Evolutionary conservation across 495 filamentous ascomycete species (phyloP), one percentile per base, ranked within the genome.

Genomic region (Baudoinia panamericana): DNA sequence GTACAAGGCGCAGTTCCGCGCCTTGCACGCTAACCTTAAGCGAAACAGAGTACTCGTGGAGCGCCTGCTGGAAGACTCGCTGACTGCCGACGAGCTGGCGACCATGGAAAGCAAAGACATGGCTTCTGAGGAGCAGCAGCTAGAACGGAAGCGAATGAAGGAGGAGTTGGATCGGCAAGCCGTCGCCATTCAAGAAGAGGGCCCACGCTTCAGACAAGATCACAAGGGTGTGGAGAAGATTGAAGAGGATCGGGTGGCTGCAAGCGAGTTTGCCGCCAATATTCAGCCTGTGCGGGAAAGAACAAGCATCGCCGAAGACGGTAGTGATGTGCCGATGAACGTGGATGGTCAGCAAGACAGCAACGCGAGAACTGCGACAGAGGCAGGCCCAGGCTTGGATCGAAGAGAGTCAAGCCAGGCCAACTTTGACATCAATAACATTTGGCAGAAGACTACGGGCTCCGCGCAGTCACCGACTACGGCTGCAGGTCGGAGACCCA

Each of bases 191-290:
- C 75, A 83, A 26, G 76, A 87, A 6, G 60, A 55, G 49, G 76
- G 73, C 0, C 90, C 88, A 5, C 75, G 86, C 3, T 80, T 93
- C 41, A 72, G 86, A 51, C 76, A 81, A 48, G 95, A 88, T 2
- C 90, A 96, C 57, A 97, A 95, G 59, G 90, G 90, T 21, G 87
- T 95, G 43, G 90, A 97, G 54, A 43, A 93, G 11, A 72, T 97
- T 25, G 84, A 82, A 36, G 76, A 81, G 23, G 82, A 78, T 4
- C 41, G 21, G 4, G 7, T 23, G 52, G 53, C 16, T 57, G 68
- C 22, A 23, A 35, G 13, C 17, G 44, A 26, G 26, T 37, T 37
- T 24, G 29, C 19, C 29, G 35, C 23, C 40, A 46, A 2, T 30
- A 46, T 32, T 13, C 31, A 36, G 17, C 48, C 48, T 3, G 43